Base-by-base conservation (phyloP, 768 basidiomycete genomes). In the Melanogaster broomeanus region DNA sequence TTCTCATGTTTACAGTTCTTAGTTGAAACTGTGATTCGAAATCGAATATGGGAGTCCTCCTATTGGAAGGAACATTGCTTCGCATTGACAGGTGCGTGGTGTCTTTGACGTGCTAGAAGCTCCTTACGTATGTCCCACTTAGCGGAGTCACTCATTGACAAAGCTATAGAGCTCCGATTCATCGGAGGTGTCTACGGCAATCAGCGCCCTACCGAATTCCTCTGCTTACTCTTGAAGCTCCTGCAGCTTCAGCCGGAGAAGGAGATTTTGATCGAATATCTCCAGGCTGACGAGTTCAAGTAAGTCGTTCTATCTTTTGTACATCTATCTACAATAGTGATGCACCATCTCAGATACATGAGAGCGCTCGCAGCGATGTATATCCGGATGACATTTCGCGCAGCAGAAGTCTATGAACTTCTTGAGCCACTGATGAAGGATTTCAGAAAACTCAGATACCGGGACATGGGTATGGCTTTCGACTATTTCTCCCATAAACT, bases 31-130 rank as follows among this genome's bases (percentile, higher is more conserved):
- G 91, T 98, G 56, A 95, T 98, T 58, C 85, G 97, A 47, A 91
- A 87, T 64, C 84, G 97, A 55, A 97, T 99, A 54, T 99, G 96
- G 77, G 96, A 98, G 69, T 88, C 90, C 0, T 69, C 78, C 7
- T 99, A 83, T 71, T 99, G 96, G 96, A 99, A 99, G 74, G 96
- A 99, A 67, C 93, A 97, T 60, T 99, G 96, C 66, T 99, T 99
- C 66, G 96, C 96, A 19, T 75, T 99, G 42, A 97, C 93, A 53
- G 93, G 93, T 90, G 44, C 45, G 79, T 70, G 13, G 16, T 19
- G 9, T 34, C 4, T 51, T 3, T 30, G 43, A 55, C n/a, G 24
- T 49, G 33, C 30, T 42, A 30, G 6, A 45, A 7, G 12, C 19
- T 43, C 24, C 40, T 51, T 52, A 45, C 37, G 52, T 35, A 54